Evolutionary conservation across 352 stramenopile species (phyloP), one percentile per base, ranked within the genome.

Genomic region (Aphanomyces astaci): DNA sequence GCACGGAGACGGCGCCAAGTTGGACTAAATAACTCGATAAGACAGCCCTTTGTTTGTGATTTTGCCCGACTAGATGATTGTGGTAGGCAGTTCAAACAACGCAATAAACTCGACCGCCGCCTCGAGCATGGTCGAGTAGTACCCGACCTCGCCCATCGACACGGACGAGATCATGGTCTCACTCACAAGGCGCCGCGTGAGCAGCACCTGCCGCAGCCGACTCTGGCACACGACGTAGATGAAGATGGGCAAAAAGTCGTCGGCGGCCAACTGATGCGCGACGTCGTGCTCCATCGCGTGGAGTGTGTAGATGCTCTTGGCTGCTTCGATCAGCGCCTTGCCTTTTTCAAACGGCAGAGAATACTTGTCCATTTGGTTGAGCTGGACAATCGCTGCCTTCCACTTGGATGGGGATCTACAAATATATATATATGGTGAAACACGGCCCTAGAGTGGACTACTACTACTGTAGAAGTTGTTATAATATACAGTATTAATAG

Each of bases 201-300:
- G 70, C 24, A 88, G 73, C 0, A 89, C 74, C 45, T 85, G 86
- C 1, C 77, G 81, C 53, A 90, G 60, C n/a, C 36, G 69, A 31
- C 74, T 82, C 1, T 76, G 79, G 27, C 79, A 74, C 48, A 92
- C 54, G 7, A 89, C 70, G 36, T 82, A 90, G 39, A 92, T 92
- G 63, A 91, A 89, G 64, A 92, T 92, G 11, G 84, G 84, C 13
- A 92, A 67, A 55, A 90, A 92, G 48, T 92, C 84, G 43, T 90
- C 84, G 0, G 84, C 84, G 10, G 84, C 76, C 77, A 92, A 55
- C 62, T 75, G 43, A 4, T 17, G 27, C 22, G n/a, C 39, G 4
- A 51, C 54, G 13, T 57, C 57, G 45, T 89, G 81, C 56, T 91
- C 83, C 13, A 64, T 55, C 7, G 70, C 72, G 39, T 88, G 78